phyloP scores from a whole-genome alignment of 2,329 filamentous ascomycete species.

The Ceratocystis lukuohia region DNA sequence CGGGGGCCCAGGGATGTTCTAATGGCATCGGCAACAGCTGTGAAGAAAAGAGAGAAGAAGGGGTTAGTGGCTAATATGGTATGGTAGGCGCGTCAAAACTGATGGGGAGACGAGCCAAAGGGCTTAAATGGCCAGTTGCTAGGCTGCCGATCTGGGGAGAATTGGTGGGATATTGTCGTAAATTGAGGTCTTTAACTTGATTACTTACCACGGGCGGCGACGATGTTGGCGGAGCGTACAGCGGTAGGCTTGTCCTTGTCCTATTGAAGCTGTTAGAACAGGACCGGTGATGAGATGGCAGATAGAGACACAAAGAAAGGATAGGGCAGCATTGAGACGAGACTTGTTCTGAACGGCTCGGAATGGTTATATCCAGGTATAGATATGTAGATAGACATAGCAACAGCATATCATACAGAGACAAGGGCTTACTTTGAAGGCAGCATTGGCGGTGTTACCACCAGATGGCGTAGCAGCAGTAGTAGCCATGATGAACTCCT shows the following conservation, averaged over 20 bases:
- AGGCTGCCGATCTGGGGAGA: no score
- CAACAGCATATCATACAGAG: not conserved
- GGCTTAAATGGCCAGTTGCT: not conserved
- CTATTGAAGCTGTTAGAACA: constrained; percentile 32
- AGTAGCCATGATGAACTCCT: constrained; percentile 17
- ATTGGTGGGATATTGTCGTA: not conserved
- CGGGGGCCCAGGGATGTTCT: constrained; percentile 89
- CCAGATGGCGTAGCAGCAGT: constrained; percentile 20
- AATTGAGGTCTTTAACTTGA: no score
- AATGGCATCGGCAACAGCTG: constrained; percentile 94
- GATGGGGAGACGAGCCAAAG: not conserved
- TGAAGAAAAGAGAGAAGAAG: constrained; percentile 18
- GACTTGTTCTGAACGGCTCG: no score
- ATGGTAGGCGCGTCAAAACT: not conserved
- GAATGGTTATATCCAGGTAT: no score
- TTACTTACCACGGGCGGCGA: constrained; percentile 72
- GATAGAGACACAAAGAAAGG: no score
- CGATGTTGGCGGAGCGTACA: constrained; percentile 90
- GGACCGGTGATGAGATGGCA: not conserved
- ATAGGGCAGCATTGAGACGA: no score
- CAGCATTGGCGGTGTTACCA: constrained; percentile 36
- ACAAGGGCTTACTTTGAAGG: constrained; percentile 39
- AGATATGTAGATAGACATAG: no score
- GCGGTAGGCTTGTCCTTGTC: constrained; percentile 98
- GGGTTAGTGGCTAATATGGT: not conserved